These are phyloP conservation scores for Pseudocercospora fijiensis DNA, from an alignment of 2,329 filamentous ascomycete species.

Conservation along the genomic window DNA sequence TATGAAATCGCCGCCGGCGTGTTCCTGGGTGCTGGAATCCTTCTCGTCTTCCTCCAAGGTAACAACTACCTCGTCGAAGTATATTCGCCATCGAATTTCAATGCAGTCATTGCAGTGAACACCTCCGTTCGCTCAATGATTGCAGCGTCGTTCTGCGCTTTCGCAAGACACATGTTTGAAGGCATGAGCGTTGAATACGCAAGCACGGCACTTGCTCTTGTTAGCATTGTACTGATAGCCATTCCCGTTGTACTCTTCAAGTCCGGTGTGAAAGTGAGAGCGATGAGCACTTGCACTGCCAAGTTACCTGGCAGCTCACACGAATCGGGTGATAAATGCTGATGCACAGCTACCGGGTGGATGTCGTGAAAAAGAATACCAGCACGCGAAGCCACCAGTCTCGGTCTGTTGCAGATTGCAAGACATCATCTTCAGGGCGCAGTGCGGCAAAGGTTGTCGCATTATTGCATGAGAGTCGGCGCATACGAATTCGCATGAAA, in stretches of 20 bases:
- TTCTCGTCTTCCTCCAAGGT: not conserved
- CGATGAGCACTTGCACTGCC: slow-evolving; percentile 16
- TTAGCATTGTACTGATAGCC: slow-evolving; percentile 28
- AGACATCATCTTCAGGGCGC: not conserved
- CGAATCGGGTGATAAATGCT: not conserved
- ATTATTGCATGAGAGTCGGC: not conserved
- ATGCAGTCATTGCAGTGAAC: slow-evolving; percentile 37
- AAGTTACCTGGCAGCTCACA: slow-evolving; percentile 7
- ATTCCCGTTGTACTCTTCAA: slow-evolving; percentile 28
- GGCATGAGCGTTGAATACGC: slow-evolving; percentile 35
- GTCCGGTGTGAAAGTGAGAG: slow-evolving; percentile 27
- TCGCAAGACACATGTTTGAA: slow-evolving; percentile 37
- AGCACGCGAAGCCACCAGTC: not conserved
- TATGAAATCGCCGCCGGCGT: not conserved
- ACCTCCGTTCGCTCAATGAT: slow-evolving; percentile 36
- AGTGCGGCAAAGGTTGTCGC: not conserved
- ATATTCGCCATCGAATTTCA: slow-evolving; percentile 21
- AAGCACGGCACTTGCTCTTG: slow-evolving; percentile 33
- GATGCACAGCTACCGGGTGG: not conserved
- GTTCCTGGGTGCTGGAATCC: slow-evolving; percentile 1
- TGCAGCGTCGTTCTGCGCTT: slow-evolving; percentile 37
- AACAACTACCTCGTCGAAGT: slow-evolving; percentile 2
- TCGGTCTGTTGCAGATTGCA: not conserved
- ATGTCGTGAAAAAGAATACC: not conserved
- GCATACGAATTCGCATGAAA: not conserved